A percentile compares a stretch with the other conserved stretches of the same genome.
phyloP scores from a whole-genome alignment of 179 eudicot genomes.

The Pouteria campechiana region DNA sequence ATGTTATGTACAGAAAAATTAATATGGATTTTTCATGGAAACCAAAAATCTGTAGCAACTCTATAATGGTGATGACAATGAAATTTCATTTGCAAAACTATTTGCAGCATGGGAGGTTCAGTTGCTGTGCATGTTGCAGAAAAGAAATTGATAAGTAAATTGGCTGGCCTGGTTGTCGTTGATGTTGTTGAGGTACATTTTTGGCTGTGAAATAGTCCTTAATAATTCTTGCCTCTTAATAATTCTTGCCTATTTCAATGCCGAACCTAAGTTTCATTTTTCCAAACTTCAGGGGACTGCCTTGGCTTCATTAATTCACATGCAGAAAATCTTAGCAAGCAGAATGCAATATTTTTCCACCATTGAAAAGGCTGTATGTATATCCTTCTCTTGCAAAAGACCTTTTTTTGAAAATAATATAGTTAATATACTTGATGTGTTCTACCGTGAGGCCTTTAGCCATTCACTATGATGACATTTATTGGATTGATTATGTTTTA shows the following conservation, averaged over 20 bases:
- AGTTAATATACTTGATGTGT: no score
- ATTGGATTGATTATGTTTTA: no score
- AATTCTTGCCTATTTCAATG: no score
- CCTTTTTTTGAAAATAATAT: background rate
- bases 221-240: background rate
- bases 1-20: no score
- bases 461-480: no score
- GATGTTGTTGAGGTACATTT: slow-evolving; percentile 90
- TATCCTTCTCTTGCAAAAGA: background rate
- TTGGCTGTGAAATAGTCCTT: background rate
- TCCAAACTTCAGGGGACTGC: slow-evolving; percentile 73
- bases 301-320: slow-evolving; percentile 83
- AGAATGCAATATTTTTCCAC: slow-evolving; percentile 63
- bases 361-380: slow-evolving; percentile 76
- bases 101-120: slow-evolving; percentile 96
- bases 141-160: slow-evolving; percentile 49
- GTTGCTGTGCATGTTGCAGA: slow-evolving; percentile 89
- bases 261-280: no score
- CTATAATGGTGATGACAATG: no score
- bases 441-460: no score
- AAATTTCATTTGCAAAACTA: no score
- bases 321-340: slow-evolving; percentile 78
- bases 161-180: slow-evolving; percentile 83
- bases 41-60: no score
- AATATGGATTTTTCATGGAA: no score